phyloP scores from a whole-genome alignment of 2,329 filamentous ascomycete genomes.

The Penicillium sp. region DNA sequence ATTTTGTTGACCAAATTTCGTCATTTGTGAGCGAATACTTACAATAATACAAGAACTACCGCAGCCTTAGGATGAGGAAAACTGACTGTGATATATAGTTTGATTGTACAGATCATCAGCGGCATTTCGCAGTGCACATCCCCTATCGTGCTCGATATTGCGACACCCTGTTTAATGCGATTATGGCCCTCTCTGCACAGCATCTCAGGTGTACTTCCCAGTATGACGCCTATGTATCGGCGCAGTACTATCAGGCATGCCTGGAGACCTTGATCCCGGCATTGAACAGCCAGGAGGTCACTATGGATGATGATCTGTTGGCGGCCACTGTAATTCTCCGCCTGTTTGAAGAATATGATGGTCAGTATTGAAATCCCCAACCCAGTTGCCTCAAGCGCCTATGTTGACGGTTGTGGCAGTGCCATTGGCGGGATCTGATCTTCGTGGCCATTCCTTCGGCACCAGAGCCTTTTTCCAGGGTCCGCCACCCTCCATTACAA shows the following conservation, averaged over 20 bases:
- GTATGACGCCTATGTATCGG: conserved; percentile 45
- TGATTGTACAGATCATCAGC: conserved; percentile 29
- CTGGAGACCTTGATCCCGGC: conserved; percentile 45
- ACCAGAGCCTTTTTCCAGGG: conserved; percentile 27
- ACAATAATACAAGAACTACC: background rate
- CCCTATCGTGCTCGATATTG: conserved; percentile 26
- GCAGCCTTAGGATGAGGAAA: too few species aligned
- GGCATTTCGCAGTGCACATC: conserved; percentile 31
- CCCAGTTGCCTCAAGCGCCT: background rate
- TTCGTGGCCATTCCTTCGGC: conserved; percentile 18
- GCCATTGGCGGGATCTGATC: conserved; percentile 25
- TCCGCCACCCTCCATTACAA: conserved; percentile 29
- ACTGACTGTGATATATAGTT: conserved; percentile 20
- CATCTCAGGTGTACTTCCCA: conserved; percentile 43
- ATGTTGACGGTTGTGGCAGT: conserved; percentile 18
- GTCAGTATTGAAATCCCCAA: conserved; percentile 17
- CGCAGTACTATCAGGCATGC: conserved; percentile 46
- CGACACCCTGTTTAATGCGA: conserved; percentile 44
- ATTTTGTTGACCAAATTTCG: conserved; percentile 25
- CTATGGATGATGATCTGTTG: conserved; percentile 44
- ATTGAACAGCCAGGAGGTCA: conserved; percentile 42
- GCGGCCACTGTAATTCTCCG: conserved; percentile 46
- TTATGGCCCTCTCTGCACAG: conserved; percentile 46
- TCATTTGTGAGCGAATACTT: conserved; percentile 17
- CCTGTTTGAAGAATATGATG: conserved; percentile 47